These are phyloP conservation scores for Tausonia pullulans DNA, from an alignment of 1,284 basidiomycete species.

Conservation along the genomic window DNA sequence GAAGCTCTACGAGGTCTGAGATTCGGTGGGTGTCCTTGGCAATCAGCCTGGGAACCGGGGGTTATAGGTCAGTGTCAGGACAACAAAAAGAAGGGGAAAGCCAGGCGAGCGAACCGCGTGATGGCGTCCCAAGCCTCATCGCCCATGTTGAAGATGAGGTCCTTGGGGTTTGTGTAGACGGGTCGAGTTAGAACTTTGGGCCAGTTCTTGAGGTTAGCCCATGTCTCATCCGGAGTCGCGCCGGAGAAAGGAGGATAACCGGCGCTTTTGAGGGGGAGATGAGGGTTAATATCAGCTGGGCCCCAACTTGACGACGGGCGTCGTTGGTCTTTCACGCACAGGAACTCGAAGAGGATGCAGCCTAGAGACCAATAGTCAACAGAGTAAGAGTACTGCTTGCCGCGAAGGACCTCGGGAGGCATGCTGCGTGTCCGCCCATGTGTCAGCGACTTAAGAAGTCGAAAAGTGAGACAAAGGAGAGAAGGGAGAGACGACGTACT, in stretches of 20 bases:
- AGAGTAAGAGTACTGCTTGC: slow-evolving; percentile 85
- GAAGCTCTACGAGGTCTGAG: slow-evolving; percentile 59
- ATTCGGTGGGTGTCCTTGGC: slow-evolving; percentile 69
- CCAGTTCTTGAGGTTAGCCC: slow-evolving; percentile 99
- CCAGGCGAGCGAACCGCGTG: slow-evolving; percentile 45
- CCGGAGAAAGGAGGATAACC: slow-evolving; percentile 98
- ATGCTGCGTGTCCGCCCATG: slow-evolving; percentile 24
- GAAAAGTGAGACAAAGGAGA: neutral
- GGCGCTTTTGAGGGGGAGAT: neutral
- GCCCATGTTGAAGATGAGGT: slow-evolving; percentile 90
- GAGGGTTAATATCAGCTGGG: neutral
- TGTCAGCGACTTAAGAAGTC: neutral
- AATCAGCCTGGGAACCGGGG: slow-evolving; percentile 43
- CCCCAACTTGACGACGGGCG: too few species aligned
- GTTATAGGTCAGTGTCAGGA: neutral
- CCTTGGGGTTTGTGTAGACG: slow-evolving; percentile 90
- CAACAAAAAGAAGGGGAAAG: slow-evolving; percentile 4
- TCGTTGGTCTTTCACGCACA: slow-evolving; percentile 29
- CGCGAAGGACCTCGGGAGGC: slow-evolving; percentile 73
- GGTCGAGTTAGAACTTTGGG: slow-evolving; percentile 78
- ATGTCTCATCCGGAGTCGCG: slow-evolving; percentile 90
- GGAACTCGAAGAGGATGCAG: slow-evolving; percentile 95
- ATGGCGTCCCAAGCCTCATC: slow-evolving; percentile 96
- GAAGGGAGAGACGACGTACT: slow-evolving; percentile 35
- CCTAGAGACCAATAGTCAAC: slow-evolving; percentile 99